These are phyloP conservation scores for Cordyceps fumosorosea DNA, from an alignment of 2,329 filamentous ascomycete species.

Conservation along the genomic window DNA sequence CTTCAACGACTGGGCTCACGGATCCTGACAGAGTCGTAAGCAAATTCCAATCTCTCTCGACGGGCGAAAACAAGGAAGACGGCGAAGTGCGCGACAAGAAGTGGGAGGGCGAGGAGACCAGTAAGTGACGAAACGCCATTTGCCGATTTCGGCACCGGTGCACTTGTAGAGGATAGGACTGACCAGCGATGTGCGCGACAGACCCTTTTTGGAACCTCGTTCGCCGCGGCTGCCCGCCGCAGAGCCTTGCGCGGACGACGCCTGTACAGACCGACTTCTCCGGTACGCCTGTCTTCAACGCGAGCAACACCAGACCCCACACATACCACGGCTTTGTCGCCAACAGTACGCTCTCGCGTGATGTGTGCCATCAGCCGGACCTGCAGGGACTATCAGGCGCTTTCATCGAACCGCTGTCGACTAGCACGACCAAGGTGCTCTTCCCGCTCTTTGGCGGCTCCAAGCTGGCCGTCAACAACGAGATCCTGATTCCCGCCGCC, in stretches of 20 bases:
- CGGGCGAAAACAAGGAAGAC: conserved; percentile 29
- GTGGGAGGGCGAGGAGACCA: conserved; percentile 49
- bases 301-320: conserved; percentile 40
- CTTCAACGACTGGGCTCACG: conserved; percentile 38
- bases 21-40: conserved; percentile 37
- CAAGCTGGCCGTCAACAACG: conserved; percentile 62
- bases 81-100: conserved; percentile 32
- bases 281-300: conserved; percentile 37
- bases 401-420: conserved; percentile 54
- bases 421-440: conserved; percentile 48
- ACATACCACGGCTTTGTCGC: conserved; percentile 51
- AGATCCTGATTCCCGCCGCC: conserved; percentile 61
- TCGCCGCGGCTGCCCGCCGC: conserved; percentile 54
- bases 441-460: conserved; percentile 64
- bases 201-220: conserved; percentile 52
- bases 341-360: conserved; percentile 54
- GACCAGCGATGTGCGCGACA: conserved; percentile 20
- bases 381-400: conserved; percentile 58
- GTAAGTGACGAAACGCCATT: conserved; percentile 28
- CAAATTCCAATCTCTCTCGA: conserved; percentile 37
- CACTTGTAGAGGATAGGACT: neutral
- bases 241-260: conserved; percentile 51
- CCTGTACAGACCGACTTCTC: conserved; percentile 38
- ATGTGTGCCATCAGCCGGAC: conserved; percentile 61
- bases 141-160: neutral